Evolutionary conservation across 116 monocot species (phyloP).

Genomic region (Trichopus zeylanicus): DNA sequence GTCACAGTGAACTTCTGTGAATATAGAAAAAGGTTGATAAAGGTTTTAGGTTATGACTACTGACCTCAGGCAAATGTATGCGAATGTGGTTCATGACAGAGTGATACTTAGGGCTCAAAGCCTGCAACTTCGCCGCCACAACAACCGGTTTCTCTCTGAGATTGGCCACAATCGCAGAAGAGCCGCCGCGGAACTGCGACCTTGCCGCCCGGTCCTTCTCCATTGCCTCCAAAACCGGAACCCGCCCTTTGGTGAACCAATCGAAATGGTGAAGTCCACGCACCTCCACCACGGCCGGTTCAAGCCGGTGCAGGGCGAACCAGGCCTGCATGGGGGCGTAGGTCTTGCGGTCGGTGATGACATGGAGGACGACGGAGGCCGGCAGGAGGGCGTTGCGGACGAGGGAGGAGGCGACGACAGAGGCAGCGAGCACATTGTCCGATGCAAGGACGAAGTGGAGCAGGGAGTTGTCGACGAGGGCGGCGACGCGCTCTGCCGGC

Average conservation of each 20-base stretch:
- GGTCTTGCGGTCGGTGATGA: constrained; percentile 84
- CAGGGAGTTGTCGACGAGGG: constrained; percentile 47
- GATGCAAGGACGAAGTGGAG: constrained; percentile 82
- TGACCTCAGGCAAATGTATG: constrained; percentile 72
- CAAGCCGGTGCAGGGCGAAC: constrained; percentile 72
- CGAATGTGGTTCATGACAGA: constrained; percentile 79
- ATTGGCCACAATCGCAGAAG: constrained; percentile 45
- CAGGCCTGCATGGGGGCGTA: constrained; percentile 87
- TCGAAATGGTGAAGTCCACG: constrained; percentile 83
- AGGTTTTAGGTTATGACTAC: too few species aligned
- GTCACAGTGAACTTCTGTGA: background rate
- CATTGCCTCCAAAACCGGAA: constrained; percentile 71
- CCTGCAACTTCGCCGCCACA: constrained; percentile 76
- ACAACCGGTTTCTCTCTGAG: constrained; percentile 46
- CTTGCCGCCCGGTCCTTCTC: constrained; percentile 56
- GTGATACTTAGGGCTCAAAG: constrained; percentile 70
- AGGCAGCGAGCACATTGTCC: constrained; percentile 80
- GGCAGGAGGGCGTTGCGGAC: constrained; percentile 42
- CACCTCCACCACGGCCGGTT: constrained; percentile 82
- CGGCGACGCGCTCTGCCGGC: constrained; percentile 31
- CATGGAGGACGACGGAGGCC: constrained; percentile 45
- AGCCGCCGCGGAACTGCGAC: constrained; percentile 50
- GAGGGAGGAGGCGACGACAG: constrained; percentile 60
- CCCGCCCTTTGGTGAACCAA: constrained; percentile 57
- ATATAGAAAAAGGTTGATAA: too few species aligned